Percentiles rank a stretch among this genome's conserved stretches.
These are phyloP conservation scores for Backusella westeae DNA, from an alignment of 192 early-diverging fungal genomes.

Conservation along the genomic window DNA sequence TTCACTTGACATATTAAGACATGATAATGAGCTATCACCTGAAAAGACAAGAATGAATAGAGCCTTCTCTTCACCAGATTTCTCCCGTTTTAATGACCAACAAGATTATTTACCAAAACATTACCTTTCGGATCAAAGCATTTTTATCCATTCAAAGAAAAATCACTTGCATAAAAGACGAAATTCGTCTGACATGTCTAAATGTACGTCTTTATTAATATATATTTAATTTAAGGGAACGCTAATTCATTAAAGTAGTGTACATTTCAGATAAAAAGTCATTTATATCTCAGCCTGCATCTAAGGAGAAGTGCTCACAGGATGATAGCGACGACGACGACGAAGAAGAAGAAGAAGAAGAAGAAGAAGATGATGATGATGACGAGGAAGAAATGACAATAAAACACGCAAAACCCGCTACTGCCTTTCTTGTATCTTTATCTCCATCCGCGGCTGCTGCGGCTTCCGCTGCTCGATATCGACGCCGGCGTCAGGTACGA, in stretches of 20 bases:
- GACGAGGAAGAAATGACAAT: not conserved
- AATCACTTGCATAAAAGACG: not conserved
- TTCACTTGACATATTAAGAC: not conserved
- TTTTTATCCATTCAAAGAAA: not conserved
- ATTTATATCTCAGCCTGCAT: not conserved
- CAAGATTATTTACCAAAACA: not conserved
- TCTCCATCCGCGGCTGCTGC: constrained; percentile 8
- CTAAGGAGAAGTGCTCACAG: not conserved
- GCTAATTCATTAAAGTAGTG: not conserved
- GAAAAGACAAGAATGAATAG: not conserved
- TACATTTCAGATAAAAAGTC: not conserved
- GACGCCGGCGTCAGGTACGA: constrained; percentile 4
- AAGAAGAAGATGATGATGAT: not conserved
- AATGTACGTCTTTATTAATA: not conserved
- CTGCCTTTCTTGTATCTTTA: constrained; percentile 12
- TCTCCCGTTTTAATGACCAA: not conserved
- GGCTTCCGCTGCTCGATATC: constrained; percentile 3
- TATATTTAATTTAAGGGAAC: not conserved
- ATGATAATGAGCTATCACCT: not conserved
- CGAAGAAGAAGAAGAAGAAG: too few relatives aligned
- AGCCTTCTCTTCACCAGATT: not conserved
- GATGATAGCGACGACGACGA: not conserved
- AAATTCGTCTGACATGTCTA: not conserved
- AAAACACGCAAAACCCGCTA: not conserved
- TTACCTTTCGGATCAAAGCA: not conserved